A percentile compares a stretch with the other conserved stretches of the same genome.
phyloP scores from a whole-genome alignment of 441 rosid genomes.

The Melianthus villosus region DNA sequence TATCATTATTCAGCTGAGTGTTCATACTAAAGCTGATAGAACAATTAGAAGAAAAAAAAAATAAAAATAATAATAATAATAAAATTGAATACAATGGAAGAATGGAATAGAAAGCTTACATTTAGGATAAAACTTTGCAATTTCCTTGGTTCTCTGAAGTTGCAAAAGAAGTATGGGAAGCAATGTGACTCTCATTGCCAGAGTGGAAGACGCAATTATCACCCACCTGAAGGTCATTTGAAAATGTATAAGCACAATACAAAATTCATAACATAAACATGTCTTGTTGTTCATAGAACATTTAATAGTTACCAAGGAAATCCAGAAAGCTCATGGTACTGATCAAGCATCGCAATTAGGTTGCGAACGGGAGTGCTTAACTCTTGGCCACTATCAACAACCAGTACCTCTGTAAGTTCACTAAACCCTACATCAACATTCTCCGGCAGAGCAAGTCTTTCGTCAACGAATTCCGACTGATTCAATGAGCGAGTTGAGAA shows the following conservation, averaged over 20 bases:
- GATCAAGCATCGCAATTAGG: conserved; percentile 51
- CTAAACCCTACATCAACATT: background rate
- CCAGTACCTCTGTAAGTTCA: background rate
- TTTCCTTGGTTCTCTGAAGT: conserved; percentile 33
- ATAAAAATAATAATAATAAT: background rate
- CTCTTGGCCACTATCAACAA: conserved; percentile 11
- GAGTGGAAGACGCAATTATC: conserved; percentile 53
- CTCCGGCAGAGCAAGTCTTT: background rate
- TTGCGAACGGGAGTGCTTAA: conserved; percentile 28
- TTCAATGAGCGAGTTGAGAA: background rate
- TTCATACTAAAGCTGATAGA: no score
- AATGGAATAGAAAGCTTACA: conserved; percentile 25
- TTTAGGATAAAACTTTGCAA: conserved; percentile 41
- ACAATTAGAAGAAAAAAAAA: background rate
- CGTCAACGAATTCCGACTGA: background rate
- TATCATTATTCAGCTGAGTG: no score
- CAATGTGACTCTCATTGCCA: conserved; percentile 46
- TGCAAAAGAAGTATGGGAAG: conserved; percentile 55
- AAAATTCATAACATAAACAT: background rate
- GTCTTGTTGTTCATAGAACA: no score
- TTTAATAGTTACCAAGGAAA: conserved; percentile 45
- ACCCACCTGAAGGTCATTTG: conserved; percentile 54
- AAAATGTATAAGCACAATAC: conserved; percentile 5
- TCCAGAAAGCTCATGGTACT: conserved; percentile 54
- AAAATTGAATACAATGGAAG: background rate